A percentile compares a stretch with the other conserved stretches of the same genome.
Evolutionary conservation across 306 rosid species (phyloP).

Genomic region (Gastrolobium bilobum): DNA sequence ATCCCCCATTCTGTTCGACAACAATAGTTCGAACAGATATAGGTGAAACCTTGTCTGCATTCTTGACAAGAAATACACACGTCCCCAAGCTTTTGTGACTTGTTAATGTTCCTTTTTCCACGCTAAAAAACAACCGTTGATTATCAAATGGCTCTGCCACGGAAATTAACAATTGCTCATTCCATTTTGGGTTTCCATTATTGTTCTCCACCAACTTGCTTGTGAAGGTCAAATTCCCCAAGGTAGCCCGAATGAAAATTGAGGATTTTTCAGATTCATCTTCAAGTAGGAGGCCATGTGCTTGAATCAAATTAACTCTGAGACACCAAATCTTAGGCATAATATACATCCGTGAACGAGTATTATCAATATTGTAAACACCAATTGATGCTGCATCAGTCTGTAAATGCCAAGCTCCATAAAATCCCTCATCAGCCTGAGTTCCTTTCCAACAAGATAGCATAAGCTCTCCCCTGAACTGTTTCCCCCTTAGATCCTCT

Average conservation of each 20-base stretch:
- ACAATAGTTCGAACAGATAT: neutral
- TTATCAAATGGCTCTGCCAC: constrained; percentile 58
- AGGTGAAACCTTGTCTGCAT: constrained; percentile 23
- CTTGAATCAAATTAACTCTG: constrained; percentile 47
- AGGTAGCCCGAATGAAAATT: constrained; percentile 45
- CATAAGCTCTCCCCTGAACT: constrained; percentile 48
- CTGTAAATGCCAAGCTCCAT: constrained; percentile 48
- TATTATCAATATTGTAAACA: constrained; percentile 1
- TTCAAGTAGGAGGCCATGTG: constrained; percentile 37
- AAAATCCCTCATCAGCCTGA: constrained; percentile 54
- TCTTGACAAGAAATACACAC: constrained; percentile 42
- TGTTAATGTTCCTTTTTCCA: constrained; percentile 38
- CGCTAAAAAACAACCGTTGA: constrained; percentile 41
- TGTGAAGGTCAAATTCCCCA: constrained; percentile 45
- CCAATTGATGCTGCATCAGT: constrained; percentile 5
- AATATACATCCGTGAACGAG: constrained; percentile 42
- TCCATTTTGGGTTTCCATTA: constrained; percentile 49
- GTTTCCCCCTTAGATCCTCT: constrained; percentile 34
- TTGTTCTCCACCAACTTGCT: constrained; percentile 41
- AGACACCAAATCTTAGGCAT: constrained; percentile 54
- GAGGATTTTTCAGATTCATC: constrained; percentile 44
- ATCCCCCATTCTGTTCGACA: constrained; percentile 3
- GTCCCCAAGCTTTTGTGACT: constrained; percentile 46
- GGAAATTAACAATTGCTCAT: constrained; percentile 53
- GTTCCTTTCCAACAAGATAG: constrained; percentile 56